Percentiles rank a stretch among this genome's conserved stretches.
phyloP scores from a whole-genome alignment of 306 rosid species.

The Quillaja saponaria region DNA sequence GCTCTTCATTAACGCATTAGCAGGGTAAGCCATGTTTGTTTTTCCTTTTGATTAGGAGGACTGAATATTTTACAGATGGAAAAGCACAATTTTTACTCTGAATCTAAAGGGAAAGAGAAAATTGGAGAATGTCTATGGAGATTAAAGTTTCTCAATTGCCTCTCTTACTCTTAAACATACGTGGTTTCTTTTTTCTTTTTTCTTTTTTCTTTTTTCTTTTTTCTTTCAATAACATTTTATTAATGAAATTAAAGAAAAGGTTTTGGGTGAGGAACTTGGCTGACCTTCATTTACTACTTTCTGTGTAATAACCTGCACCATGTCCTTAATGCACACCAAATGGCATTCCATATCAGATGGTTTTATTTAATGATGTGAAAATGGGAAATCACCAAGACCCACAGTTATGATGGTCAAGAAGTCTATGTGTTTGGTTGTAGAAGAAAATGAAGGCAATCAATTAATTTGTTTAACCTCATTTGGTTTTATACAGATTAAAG shows the following conservation, averaged over 20 bases:
- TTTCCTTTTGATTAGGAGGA: too few species aligned
- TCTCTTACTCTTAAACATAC: background rate
- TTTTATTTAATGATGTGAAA: background rate
- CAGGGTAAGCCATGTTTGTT: conserved; percentile 46
- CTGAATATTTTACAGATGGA: too few species aligned
- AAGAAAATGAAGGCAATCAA: background rate
- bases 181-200: background rate
- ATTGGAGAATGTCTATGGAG: background rate
- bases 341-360: background rate
- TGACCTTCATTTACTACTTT: too few species aligned
- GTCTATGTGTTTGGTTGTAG: background rate
- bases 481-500: background rate
- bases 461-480: background rate
- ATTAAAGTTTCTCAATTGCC: too few species aligned
- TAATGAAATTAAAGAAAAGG: too few species aligned
- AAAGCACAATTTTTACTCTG: too few species aligned
- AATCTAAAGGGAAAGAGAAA: background rate
- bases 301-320: too few species aligned
- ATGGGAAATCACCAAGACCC: background rate
- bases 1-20: conserved; percentile 63
- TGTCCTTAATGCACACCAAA: too few species aligned
- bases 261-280: too few species aligned
- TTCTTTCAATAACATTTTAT: too few species aligned
- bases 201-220: background rate
- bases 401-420: background rate